Evolutionary conservation across 2,329 filamentous ascomycete species (phyloP).

Genomic region (Alternaria consortialis): DNA sequence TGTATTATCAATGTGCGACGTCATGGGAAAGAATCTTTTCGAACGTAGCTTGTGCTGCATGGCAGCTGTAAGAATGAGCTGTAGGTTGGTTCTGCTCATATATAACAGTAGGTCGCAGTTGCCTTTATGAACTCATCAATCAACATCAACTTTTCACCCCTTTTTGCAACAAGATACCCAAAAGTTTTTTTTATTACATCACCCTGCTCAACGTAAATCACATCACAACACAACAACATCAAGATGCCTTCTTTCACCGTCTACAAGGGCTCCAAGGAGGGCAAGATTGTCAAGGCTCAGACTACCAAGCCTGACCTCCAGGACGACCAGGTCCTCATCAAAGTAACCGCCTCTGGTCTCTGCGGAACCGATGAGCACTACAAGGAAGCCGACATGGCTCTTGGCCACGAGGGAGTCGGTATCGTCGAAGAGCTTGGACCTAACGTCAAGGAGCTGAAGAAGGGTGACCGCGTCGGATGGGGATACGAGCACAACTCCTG

Average conservation of each 20-base stretch:
- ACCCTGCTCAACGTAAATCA: background rate
- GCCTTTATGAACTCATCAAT: background rate
- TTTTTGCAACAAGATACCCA: conserved; percentile 4
- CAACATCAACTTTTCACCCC: conserved; percentile 3
- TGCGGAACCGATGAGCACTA: conserved; percentile 68
- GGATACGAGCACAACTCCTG: conserved; percentile 59
- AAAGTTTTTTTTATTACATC: background rate
- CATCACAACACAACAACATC: conserved; percentile 4
- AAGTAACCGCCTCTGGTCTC: conserved; percentile 71
- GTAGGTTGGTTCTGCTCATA: conserved; percentile 5
- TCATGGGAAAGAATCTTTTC: conserved; percentile 30
- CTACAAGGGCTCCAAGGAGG: conserved; percentile 69
- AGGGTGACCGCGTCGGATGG: conserved; percentile 63
- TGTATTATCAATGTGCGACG: conserved; percentile 29
- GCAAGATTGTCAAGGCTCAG: conserved; percentile 62
- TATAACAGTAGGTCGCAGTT: conserved; percentile 16
- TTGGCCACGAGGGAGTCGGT: conserved; percentile 66
- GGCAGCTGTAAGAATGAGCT: conserved; percentile 3
- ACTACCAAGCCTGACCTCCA: conserved; percentile 56
- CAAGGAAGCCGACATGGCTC: conserved; percentile 54
- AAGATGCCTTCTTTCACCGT: conserved; percentile 64
- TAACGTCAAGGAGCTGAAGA: conserved; percentile 57
- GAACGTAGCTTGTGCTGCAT: conserved; percentile 11
- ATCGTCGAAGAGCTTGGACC: conserved; percentile 60
- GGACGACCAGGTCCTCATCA: conserved; percentile 67